phyloP scores from a whole-genome alignment of 2,329 filamentous ascomycete species.

The Moelleriella libera region DNA sequence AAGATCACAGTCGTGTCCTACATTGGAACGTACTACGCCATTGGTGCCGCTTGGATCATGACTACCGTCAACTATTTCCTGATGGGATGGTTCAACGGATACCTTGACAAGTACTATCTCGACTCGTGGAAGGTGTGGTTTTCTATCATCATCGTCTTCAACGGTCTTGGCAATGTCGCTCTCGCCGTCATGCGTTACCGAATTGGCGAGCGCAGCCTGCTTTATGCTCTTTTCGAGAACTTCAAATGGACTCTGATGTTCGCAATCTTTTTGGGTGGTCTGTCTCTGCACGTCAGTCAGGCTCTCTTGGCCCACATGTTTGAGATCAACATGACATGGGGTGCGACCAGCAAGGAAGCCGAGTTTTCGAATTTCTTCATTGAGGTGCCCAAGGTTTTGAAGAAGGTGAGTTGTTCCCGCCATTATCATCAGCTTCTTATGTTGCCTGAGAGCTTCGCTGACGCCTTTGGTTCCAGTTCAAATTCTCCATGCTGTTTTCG shows the following conservation, averaged over 20 bases:
- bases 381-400: conserved; percentile 65
- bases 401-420: conserved; percentile 43
- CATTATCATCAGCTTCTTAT: not conserved
- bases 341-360: conserved; percentile 69
- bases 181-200: conserved; percentile 63
- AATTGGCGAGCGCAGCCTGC: conserved; percentile 46
- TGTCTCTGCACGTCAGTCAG: conserved; percentile 69
- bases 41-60: conserved; percentile 62
- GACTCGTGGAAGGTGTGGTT: conserved; percentile 72
- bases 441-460: conserved; percentile 6
- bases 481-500: conserved; percentile 53
- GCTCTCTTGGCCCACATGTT: conserved; percentile 74
- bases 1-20: conserved; percentile 67
- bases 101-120: conserved; percentile 68
- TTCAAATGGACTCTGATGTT: conserved; percentile 64
- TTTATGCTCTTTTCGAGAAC: conserved; percentile 44
- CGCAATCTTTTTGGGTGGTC: conserved; percentile 69
- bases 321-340: conserved; percentile 76
- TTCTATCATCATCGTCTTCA: conserved; percentile 67
- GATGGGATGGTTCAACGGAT: conserved; percentile 63
- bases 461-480: conserved; percentile 38
- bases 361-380: conserved; percentile 76
- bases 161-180: conserved; percentile 57
- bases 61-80: conserved; percentile 63
- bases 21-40: conserved; percentile 69